Base-by-base conservation (phyloP, 139 green algal genomes). In the Haematococcus sp. region DNA sequence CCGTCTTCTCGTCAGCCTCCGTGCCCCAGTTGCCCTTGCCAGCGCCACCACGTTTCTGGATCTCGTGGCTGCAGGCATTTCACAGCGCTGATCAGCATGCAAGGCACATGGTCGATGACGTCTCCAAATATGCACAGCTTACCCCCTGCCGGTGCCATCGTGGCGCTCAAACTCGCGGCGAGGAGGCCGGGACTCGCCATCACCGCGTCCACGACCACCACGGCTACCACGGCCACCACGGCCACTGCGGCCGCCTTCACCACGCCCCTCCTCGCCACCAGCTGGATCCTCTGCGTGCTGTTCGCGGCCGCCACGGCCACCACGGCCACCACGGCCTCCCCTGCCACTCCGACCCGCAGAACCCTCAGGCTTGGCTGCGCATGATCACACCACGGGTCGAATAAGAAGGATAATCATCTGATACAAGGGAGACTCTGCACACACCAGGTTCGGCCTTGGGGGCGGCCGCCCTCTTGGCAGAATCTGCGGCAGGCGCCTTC, bases 21-120 rank as follows among this genome's bases (percentile, higher is more conserved):
- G 82, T 78, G 71, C 84, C 86, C 92, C 92, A 97, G 84, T 97
- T 97, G 80, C 86, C 90, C 54, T 80, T 78, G 69, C 92, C 92
- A 58, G 76, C 84, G 44, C 92, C 92, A 44, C 86, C 79, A 25
- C 87, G 86, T 87, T 97, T 97, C 68, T 93, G 80, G 58, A 71
- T 83, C 86, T 96, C 92, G 79, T 92, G 84, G 17, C 87, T 94
- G 85, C 34, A 33, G 15, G 32, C 27, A 74, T 20, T n/a, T 3
- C 1, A 16, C 23, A 70, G 2, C 20, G 20, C 13, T 34, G 15
- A 13, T 70, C 46, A 55, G 46, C 16, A 25, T 17, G 22, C 40
- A 59, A 63, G 44, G 23, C 7, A 3, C 11, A 56, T 70, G 63
- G 19, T 4, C 5, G 33, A 30, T 3, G 9, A 70, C 7, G 54